Percentiles rank a stretch among this genome's conserved stretches.
Evolutionary conservation across 495 filamentous ascomycete species (phyloP).

Genomic region (Lepidopterella palustris): DNA sequence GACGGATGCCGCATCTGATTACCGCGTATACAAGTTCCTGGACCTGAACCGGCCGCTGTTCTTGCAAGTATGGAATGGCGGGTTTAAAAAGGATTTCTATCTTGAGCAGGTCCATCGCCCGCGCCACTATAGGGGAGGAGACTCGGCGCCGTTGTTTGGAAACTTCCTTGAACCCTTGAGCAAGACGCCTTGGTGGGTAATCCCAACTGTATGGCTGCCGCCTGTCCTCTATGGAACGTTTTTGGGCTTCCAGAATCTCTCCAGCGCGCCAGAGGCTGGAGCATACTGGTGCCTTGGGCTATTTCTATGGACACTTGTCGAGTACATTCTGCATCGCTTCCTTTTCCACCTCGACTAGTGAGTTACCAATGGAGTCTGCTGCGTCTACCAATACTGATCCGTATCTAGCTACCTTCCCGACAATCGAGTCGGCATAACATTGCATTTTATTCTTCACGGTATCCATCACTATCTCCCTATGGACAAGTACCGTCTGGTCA

Average conservation of each 20-base stretch:
- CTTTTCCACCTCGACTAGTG: conserved; percentile 93
- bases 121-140: conserved; percentile 86
- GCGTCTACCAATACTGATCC: conserved; percentile 18
- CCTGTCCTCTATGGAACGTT: conserved; percentile 67
- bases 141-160: conserved; percentile 89
- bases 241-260: conserved; percentile 55
- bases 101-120: conserved; percentile 93
- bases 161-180: conserved; percentile 95
- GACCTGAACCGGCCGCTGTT: conserved; percentile 83
- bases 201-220: conserved; percentile 85
- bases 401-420: conserved; percentile 72
- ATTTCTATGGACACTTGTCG: conserved; percentile 78
- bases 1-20: conserved; percentile 70
- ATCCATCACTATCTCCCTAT: conserved; percentile 98
- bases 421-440: conserved; percentile 78
- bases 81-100: conserved; percentile 90
- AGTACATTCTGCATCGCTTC: conserved; percentile 85
- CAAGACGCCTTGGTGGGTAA: conserved; percentile 87
- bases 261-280: conserved; percentile 38
- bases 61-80: conserved; percentile 79
- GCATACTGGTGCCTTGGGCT: conserved; percentile 61
- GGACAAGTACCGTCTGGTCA: conserved; percentile 94
- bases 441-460: conserved; percentile 92
- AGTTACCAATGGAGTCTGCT: conserved; percentile 29
- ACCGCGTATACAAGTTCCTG: conserved; percentile 82